These are phyloP conservation scores for Trichoderma sp. DNA, from an alignment of 2,329 filamentous ascomycete species.

Conservation along the genomic window DNA sequence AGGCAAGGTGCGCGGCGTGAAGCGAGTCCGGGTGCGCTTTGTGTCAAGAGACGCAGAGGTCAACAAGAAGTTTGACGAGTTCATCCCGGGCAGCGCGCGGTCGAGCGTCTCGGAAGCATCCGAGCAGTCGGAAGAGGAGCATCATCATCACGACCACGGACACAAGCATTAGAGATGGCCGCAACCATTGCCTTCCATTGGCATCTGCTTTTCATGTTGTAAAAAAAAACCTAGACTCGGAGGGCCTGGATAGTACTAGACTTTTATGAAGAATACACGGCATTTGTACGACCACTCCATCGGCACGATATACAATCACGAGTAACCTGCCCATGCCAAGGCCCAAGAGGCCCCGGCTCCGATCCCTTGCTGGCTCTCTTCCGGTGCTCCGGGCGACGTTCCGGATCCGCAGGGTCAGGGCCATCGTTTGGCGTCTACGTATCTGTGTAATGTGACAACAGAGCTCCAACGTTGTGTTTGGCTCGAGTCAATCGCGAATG, in stretches of 20 bases:
- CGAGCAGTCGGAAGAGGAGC: slow-evolving; percentile 46
- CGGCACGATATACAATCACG: no score
- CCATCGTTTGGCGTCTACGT: no score
- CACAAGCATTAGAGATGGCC: slow-evolving; percentile 39
- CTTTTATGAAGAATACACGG: slow-evolving; percentile 4
- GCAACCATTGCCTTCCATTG: neutral
- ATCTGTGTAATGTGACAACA: no score
- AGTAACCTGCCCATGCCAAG: no score
- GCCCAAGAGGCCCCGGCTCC: no score
- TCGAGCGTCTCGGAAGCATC: slow-evolving; percentile 54
- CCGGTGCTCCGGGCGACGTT: no score
- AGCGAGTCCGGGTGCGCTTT: slow-evolving; percentile 82
- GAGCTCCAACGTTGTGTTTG: no score
- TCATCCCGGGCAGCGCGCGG: slow-evolving; percentile 67
- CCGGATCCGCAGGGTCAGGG: no score
- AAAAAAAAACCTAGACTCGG: slow-evolving; percentile 5
- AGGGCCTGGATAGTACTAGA: slow-evolving; percentile 2
- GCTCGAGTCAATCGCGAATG: no score
- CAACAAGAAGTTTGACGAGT: slow-evolving; percentile 73
- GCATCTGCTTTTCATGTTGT: neutral
- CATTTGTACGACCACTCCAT: neutral
- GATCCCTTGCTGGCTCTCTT: no score
- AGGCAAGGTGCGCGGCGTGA: slow-evolving; percentile 77
- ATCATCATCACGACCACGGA: slow-evolving; percentile 41
- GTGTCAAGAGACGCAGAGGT: slow-evolving; percentile 65